Base-by-base conservation (phyloP, 2,329 filamentous ascomycete genomes). In the Didymella lethalis region DNA sequence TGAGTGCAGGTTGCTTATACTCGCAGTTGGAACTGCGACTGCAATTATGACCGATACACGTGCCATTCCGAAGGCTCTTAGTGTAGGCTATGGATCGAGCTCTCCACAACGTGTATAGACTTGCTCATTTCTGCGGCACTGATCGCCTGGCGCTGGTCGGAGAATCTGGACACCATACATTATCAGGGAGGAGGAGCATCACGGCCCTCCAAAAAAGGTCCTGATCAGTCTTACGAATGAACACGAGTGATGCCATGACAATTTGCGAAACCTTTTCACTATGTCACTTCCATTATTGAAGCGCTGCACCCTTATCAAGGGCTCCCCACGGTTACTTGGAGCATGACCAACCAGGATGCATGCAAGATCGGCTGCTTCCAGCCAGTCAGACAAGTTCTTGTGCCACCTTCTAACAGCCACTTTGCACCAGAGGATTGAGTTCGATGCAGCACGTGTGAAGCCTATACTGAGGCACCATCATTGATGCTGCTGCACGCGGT, bases 361-460 rank as follows among this genome's bases (percentile, higher is more conserved):
- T 43, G 45, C 38, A 41, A 29, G 8, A 29, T 10, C 48, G 29
- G 28, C 45, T 53, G 40, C 26, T 47, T 58, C 34, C 49, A 50
- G 51, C 70, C 68, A 75, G 50, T 72, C 64, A 73, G 47, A 64
- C 53, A 40, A 53, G 44, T 32, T 48, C 48, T 61, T 64, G 57
- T 68, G 65, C 67, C 70, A 70, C 68, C 64, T 58, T 64, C 46
- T 66, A 60, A 64, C 58, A 65, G 34, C 50, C 41, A 50, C 26
- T 23, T 50, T 18, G 18, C 36, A 16, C 36, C 18, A 7, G 36
- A 31, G 28, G 46, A n/a, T 48, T 20, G 50, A 51, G 54, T 49
- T 25, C 52, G 55, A 52, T 50, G 45, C 38, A 34, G 48, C 57
- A 51, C 51, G 16, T 40, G 40, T 56, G 58, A 56, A 59, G 54